Evolutionary conservation across 306 rosid genomes (phyloP).

Genomic region (Astragalus membranaceus): DNA sequence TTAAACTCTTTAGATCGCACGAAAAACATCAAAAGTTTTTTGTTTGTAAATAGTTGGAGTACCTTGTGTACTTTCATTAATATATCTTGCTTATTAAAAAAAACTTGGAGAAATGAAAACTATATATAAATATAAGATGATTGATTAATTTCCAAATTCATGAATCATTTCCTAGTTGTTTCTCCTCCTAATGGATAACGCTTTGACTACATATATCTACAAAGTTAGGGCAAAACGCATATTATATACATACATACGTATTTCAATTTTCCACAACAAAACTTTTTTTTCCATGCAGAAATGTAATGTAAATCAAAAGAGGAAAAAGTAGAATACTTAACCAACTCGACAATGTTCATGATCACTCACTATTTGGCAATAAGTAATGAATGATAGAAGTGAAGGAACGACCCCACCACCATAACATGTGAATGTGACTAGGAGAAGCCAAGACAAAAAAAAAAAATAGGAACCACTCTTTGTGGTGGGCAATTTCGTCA

Average conservation of each 20-base stretch:
- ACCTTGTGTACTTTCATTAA: no score
- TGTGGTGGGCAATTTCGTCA: slow-evolving; percentile 34
- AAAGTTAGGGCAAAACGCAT: slow-evolving; percentile 19
- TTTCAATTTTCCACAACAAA: slow-evolving; percentile 19
- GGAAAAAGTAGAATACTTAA: background rate
- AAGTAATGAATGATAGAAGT: background rate
- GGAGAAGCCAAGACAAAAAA: slow-evolving; percentile 17
- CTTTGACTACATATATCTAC: background rate
- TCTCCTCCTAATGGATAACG: background rate
- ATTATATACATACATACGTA: background rate
- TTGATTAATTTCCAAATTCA: no score
- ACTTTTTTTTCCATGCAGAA: background rate
- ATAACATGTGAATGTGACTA: slow-evolving; percentile 22
- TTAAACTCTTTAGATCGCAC: no score
- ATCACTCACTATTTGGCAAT: background rate
- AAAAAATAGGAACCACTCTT: slow-evolving; percentile 21
- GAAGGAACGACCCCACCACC: slow-evolving; percentile 42
- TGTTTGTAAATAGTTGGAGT: no score
- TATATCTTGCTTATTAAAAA: no score
- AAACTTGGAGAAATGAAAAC: no score
- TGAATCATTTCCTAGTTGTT: background rate
- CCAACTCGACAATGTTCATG: slow-evolving; percentile 9
- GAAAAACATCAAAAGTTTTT: no score
- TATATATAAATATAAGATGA: no score
- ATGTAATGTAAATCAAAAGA: background rate